phyloP scores from a whole-genome alignment of 257 asterid species.

The Eustoma russellianum region DNA sequence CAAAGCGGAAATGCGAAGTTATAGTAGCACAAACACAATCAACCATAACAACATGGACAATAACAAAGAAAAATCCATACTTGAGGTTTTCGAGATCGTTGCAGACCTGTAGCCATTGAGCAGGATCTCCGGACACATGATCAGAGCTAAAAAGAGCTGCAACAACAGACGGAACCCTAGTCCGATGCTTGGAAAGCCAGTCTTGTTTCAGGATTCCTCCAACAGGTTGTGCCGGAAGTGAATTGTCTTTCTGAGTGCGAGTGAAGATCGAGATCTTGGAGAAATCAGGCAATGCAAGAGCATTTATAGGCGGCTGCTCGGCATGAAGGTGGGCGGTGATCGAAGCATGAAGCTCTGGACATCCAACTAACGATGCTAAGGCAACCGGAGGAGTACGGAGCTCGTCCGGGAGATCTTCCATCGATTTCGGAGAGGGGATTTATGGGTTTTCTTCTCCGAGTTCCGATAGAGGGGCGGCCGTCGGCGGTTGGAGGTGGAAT shows the following conservation, averaged over 20 bases:
- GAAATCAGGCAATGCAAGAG: conserved; percentile 94
- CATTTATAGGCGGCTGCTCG: conserved; percentile 74
- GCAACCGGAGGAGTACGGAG: conserved; percentile 92
- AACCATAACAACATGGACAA: background rate
- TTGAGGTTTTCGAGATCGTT: conserved; percentile 80
- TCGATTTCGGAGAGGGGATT: conserved; percentile 10
- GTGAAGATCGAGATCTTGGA: conserved; percentile 73
- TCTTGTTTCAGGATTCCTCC: conserved; percentile 63
- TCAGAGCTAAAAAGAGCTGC: conserved; percentile 65
- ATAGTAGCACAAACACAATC: background rate
- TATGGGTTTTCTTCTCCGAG: background rate
- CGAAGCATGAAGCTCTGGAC: conserved; percentile 62
- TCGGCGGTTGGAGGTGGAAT: background rate
- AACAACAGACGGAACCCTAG: conserved; percentile 79
- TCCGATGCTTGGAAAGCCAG: conserved; percentile 93
- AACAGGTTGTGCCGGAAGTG: conserved; percentile 23
- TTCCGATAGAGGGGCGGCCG: background rate
- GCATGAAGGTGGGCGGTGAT: conserved; percentile 81
- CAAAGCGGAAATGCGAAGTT: background rate
- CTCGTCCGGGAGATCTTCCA: conserved; percentile 95
- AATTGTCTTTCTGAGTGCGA: conserved; percentile 36
- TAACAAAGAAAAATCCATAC: conserved; percentile 25
- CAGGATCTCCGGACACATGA: conserved; percentile 79
- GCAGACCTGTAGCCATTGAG: conserved; percentile 98
- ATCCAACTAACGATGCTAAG: conserved; percentile 61